Evolutionary conservation across 805 yeast genomes (phyloP).

Genomic region (Dipodascopsis uninucleata): DNA sequence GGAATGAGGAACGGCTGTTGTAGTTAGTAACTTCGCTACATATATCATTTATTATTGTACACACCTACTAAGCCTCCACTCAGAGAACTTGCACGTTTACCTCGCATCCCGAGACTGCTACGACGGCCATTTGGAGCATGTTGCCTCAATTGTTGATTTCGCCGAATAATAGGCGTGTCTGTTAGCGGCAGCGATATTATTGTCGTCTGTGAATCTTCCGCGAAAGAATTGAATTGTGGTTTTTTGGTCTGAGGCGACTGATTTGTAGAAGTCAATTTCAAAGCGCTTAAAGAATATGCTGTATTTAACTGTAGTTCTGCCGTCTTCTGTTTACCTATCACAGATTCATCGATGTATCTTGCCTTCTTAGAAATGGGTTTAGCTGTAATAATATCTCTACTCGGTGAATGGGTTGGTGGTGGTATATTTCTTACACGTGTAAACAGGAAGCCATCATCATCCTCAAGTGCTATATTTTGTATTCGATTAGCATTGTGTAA

Average conservation of each 20-base stretch:
- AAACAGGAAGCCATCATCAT: constrained; percentile 38
- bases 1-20: constrained; percentile 59
- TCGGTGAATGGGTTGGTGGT: constrained; percentile 2
- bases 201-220: constrained; percentile 15
- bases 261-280: no score
- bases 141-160: constrained; percentile 38
- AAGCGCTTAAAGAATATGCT: no score
- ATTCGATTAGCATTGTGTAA: no score
- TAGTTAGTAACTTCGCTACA: background rate
- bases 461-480: constrained; percentile 30
- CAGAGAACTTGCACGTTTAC: constrained; percentile 67
- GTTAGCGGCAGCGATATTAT: constrained; percentile 36
- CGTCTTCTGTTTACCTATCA: no score
- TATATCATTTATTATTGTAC: background rate
- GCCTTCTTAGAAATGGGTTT: no score
- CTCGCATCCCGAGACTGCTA: constrained; percentile 44
- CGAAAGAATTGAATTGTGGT: background rate
- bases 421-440: constrained; percentile 29
- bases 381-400: background rate
- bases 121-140: constrained; percentile 30
- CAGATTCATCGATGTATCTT: no score
- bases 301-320: no score
- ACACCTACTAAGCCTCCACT: constrained; percentile 58
- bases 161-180: constrained; percentile 41
- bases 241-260: no score